phyloP scores from a whole-genome alignment of 2,329 filamentous ascomycete species.

The Calonectria ilicicola region DNA sequence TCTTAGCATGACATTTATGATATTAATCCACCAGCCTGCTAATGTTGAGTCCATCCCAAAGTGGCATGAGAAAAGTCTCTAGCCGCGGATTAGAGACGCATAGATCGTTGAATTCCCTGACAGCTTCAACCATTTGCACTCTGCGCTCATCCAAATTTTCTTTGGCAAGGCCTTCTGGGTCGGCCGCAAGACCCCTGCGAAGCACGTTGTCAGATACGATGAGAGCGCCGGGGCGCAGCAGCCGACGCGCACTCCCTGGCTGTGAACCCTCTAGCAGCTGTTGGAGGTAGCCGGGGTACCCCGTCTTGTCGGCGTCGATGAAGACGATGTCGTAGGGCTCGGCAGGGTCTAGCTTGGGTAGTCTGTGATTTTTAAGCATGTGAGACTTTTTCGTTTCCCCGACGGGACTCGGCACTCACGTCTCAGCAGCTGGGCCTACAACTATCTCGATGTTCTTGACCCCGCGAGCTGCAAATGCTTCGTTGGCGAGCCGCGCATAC shows the following conservation, averaged over 20 bases:
- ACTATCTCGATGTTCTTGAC: constrained; percentile 60
- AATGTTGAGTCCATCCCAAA: constrained; percentile 58
- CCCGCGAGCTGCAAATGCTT: constrained; percentile 52
- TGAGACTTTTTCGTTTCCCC: background rate
- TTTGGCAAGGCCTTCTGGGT: constrained; percentile 40
- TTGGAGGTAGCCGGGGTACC: constrained; percentile 62
- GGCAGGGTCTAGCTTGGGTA: constrained; percentile 43
- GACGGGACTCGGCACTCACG: constrained; percentile 48
- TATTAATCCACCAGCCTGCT: constrained; percentile 53
- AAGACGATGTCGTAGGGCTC: constrained; percentile 66
- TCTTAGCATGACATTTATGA: constrained; percentile 32
- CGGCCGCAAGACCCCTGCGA: constrained; percentile 60
- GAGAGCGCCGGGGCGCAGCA: constrained; percentile 62
- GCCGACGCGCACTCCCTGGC: constrained; percentile 50
- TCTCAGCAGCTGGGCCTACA: constrained; percentile 59
- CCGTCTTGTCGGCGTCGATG: constrained; percentile 65
- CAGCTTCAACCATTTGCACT: constrained; percentile 38
- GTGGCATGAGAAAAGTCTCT: constrained; percentile 54
- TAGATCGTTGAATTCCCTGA: constrained; percentile 51
- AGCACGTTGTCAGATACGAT: constrained; percentile 68
- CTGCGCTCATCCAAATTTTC: constrained; percentile 32
- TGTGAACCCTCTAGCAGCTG: constrained; percentile 58
- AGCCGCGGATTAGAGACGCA: constrained; percentile 50
- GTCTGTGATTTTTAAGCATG: constrained; percentile 41
- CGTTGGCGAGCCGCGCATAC: constrained; percentile 55